phyloP scores from a whole-genome alignment of 2,329 filamentous ascomycete species.

The Arthrobotrys sphaeroides region DNA sequence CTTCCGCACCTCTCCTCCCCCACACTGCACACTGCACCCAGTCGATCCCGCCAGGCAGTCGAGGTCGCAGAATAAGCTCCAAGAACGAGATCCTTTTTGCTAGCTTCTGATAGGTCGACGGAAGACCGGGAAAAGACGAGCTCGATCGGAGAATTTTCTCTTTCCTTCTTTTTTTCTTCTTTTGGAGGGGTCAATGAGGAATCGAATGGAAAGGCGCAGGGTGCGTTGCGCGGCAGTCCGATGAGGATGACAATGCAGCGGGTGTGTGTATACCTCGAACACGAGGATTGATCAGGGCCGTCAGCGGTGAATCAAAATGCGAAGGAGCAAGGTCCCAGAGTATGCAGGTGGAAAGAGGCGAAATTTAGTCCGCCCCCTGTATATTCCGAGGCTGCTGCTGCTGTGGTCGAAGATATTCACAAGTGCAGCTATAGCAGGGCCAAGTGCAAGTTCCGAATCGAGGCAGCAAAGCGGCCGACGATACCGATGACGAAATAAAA shows the following conservation, averaged over 20 bases:
- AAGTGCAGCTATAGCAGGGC: too few relatives aligned
- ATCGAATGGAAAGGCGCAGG: too few relatives aligned
- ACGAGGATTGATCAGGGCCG: conserved; percentile 6
- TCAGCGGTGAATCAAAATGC: conserved; percentile 14
- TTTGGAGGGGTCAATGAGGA: conserved; percentile 3
- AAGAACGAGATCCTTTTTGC: neutral
- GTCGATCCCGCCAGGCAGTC: conserved; percentile 14
- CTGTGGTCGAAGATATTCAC: too few relatives aligned
- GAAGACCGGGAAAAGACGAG: neutral
- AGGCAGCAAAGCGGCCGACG: neutral
- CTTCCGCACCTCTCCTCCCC: conserved; percentile 12
- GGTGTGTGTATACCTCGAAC: neutral
- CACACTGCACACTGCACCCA: conserved; percentile 5
- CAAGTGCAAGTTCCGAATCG: conserved; percentile 4
- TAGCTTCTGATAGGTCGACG: conserved; percentile 38
- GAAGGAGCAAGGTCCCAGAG: conserved; percentile 13
- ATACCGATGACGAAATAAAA: neutral
- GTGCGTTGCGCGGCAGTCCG: conserved; percentile 24
- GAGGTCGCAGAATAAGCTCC: neutral
- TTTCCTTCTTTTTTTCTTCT: conserved; percentile 27
- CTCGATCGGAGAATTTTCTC: conserved; percentile 49
- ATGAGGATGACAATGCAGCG: conserved; percentile 47
- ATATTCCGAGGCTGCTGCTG: neutral
- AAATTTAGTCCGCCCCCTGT: conserved; percentile 3
- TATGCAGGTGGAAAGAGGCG: conserved; percentile 12